Evolutionary conservation across 768 basidiomycete genomes (phyloP), one percentile per base, ranked within the genome.

Genomic region (Rhodosporidiobolus odoratus): DNA sequence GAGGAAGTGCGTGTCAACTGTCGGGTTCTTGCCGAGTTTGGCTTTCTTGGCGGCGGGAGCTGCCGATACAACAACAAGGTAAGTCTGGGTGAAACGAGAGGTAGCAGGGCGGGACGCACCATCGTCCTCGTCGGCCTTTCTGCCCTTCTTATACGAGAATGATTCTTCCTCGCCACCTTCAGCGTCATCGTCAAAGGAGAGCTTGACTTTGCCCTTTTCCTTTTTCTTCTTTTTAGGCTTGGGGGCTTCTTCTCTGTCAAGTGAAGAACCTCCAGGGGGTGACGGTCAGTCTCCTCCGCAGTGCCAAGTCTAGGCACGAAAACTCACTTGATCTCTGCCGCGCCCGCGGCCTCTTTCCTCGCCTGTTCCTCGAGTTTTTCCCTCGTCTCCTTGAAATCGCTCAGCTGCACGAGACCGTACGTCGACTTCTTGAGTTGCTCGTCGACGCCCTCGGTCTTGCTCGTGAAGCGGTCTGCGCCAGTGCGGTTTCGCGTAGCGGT

Each of bases 1-100:
- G 13, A 99, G 84, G 82, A 99, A 99, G 2, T 94, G 97, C 0
- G 96, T 99, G 77, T 98, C 96, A 38, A 98, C 96, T 53, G 88
- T 84, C 1, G 96, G 96, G 75, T 98, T 97, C 83, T 99, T 98
- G 79, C 89, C 87, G 50, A 94, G 85, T 79, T 90, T 92, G 68
- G 85, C 81, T 52, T 87, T 86, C 79, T 94, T 94, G 8, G 82
- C 75, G 0, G 78, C 84, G 80, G 43, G 66, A 58, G 41, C 68
- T 65, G n/a, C 63, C 56, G 40, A 32, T 6, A 23, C 7, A n/a
- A 19, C 12, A 23, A 5, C 48, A n/a, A 13, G 32, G 81, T 79
- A 15, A 65, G 64, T 13, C 25, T 16, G 4, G 43, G 10, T 19
- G 12, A 35, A 52, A 23, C 6, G 48, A 34, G 34, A 37, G 63